Conservation (phyloP, 371 early-diverging fungal species). For the Mucor irregularis region DNA sequence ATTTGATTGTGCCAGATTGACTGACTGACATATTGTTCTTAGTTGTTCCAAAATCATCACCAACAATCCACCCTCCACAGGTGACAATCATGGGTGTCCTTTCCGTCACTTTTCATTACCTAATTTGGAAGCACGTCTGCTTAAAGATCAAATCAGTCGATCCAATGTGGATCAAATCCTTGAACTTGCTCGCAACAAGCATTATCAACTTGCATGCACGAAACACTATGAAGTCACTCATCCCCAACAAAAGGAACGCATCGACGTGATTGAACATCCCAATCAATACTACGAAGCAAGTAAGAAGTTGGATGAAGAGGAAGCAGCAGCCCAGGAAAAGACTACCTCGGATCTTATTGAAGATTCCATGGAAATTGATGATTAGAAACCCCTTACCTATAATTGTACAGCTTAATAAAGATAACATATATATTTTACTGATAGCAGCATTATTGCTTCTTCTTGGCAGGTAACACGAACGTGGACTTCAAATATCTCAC, state of each 20-base stretch:
- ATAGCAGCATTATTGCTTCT: neutral
- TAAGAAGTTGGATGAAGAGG: conserved; percentile 21
- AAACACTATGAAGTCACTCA: conserved; percentile 79
- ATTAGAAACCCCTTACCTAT: neutral
- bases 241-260: conserved; percentile 36
- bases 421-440: neutral
- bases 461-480: too few species aligned
- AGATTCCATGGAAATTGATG: conserved; percentile 20
- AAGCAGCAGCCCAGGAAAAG: neutral
- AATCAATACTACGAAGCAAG: conserved; percentile 92
- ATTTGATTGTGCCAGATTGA: too few species aligned
- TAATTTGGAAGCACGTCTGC: conserved; percentile 60
- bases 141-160: conserved; percentile 48
- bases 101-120: conserved; percentile 79
- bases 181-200: conserved; percentile 66
- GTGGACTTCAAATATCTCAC: too few species aligned
- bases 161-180: conserved; percentile 66
- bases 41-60: conserved; percentile 91
- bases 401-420: neutral
- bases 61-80: conserved; percentile 71
- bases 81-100: conserved; percentile 96
- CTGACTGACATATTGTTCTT: conserved; percentile 1
- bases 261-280: conserved; percentile 84
- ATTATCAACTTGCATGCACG: conserved; percentile 95
- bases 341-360: neutral